These are phyloP conservation scores for Apophysomyces elegans DNA, from an alignment of 371 early-diverging fungal genomes.

Conservation along the genomic window DNA sequence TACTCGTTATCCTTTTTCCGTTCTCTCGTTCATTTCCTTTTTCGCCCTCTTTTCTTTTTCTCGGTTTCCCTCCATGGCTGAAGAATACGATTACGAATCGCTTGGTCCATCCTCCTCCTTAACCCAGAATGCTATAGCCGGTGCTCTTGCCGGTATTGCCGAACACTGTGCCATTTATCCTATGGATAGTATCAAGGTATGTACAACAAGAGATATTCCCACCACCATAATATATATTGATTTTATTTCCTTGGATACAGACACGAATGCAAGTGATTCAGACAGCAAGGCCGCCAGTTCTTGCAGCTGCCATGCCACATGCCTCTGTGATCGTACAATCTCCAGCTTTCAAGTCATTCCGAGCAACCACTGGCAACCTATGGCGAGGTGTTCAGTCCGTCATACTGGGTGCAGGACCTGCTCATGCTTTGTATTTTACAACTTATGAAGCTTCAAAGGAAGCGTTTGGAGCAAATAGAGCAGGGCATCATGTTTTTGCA, in stretches of 20 bases:
- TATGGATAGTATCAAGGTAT: constrained; percentile 89
- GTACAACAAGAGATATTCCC: not conserved
- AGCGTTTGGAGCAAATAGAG: constrained; percentile 58
- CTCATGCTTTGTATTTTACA: constrained; percentile 93
- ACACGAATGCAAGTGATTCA: constrained; percentile 89
- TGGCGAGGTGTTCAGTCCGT: constrained; percentile 93
- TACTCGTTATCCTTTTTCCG: not conserved
- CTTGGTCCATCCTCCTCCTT: constrained; percentile 80
- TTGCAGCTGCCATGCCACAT: constrained; percentile 19
- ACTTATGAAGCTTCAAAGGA: constrained; percentile 89
- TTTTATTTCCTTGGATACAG: constrained; percentile 38
- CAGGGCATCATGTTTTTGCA: constrained; percentile 64
- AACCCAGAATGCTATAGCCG: constrained; percentile 81
- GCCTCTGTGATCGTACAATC: constrained; percentile 20
- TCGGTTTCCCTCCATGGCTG: constrained; percentile 23
- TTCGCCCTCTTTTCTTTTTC: not conserved
- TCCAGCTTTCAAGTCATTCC: constrained; percentile 14
- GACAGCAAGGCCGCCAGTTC: constrained; percentile 21
- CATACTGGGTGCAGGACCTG: constrained; percentile 90
- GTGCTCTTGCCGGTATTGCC: constrained; percentile 93
- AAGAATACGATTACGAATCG: constrained; percentile 85
- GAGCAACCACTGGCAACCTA: constrained; percentile 51
- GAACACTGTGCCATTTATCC: constrained; percentile 95
- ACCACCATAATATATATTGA: not conserved
- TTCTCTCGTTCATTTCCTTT: not conserved